A percentile compares a stretch with the other conserved stretches of the same genome.
phyloP scores from a whole-genome alignment of 371 early-diverging fungal species.

The Apophysomyces trapeziformis region DNA sequence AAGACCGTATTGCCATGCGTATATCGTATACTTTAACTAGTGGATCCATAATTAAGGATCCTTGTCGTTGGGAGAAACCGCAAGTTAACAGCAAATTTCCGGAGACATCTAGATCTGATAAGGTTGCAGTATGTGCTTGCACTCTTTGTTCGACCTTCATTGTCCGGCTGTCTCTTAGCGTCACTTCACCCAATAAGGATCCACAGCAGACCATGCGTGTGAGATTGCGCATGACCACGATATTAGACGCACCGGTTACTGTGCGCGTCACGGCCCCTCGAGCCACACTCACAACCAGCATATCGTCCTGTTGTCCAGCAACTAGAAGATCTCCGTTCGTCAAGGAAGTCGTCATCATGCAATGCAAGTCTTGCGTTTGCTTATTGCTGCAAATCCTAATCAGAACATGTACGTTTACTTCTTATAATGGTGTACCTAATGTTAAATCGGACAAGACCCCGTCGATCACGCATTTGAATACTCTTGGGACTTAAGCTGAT shows the following conservation, averaged over 20 bases:
- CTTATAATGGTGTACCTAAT: constrained; percentile 47
- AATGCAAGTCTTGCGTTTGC: constrained; percentile 61
- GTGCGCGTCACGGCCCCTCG: constrained; percentile 66
- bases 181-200: constrained; percentile 68
- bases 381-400: constrained; percentile 48
- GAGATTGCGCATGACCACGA: constrained; percentile 69
- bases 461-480: constrained; percentile 67
- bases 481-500: constrained; percentile 70
- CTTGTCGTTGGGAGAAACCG: constrained; percentile 76
- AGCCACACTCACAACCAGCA: constrained; percentile 68
- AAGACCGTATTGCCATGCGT: constrained; percentile 67
- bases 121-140: constrained; percentile 77
- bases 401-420: background rate
- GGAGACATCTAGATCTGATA: constrained; percentile 77
- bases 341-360: constrained; percentile 68
- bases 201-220: constrained; percentile 75
- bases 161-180: constrained; percentile 71
- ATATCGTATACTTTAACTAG: constrained; percentile 86
- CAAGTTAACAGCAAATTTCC: constrained; percentile 79
- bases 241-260: constrained; percentile 53
- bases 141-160: constrained; percentile 72
- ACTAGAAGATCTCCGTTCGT: constrained; percentile 71
- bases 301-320: constrained; percentile 67
- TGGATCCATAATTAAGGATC: constrained; percentile 72
- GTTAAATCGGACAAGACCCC: constrained; percentile 76